These are phyloP conservation scores for Phytopythium chamaehyphon DNA, from an alignment of 352 stramenopile genomes.

Conservation along the genomic window DNA sequence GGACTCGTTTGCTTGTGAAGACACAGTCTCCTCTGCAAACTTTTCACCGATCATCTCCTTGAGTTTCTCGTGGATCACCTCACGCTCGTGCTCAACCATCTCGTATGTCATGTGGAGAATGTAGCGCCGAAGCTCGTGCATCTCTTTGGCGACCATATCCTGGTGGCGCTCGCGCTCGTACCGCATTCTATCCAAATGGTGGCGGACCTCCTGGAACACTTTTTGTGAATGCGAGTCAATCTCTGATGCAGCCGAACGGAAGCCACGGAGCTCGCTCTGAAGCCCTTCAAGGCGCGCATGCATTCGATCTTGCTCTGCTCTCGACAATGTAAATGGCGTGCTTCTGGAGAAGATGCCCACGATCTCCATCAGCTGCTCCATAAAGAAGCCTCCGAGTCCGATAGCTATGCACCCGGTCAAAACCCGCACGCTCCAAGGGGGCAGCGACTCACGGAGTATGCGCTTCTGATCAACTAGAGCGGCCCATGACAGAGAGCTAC, in stretches of 20 bases:
- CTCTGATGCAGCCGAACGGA: slow-evolving; percentile 36
- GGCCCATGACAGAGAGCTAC: neutral
- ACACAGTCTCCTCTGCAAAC: slow-evolving; percentile 2
- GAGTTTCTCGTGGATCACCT: slow-evolving; percentile 37
- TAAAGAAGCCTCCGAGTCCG: slow-evolving; percentile 46
- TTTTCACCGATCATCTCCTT: slow-evolving; percentile 23
- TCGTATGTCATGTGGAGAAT: slow-evolving; percentile 47
- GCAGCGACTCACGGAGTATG: slow-evolving; percentile 14
- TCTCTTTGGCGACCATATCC: slow-evolving; percentile 57
- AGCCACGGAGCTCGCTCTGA: slow-evolving; percentile 48
- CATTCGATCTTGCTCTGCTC: slow-evolving; percentile 39
- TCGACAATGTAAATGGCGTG: slow-evolving; percentile 21
- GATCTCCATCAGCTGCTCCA: slow-evolving; percentile 43
- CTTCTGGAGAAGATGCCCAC: slow-evolving; percentile 26
- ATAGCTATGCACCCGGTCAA: slow-evolving; percentile 33
- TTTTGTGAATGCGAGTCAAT: slow-evolving; percentile 56
- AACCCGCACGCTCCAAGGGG: slow-evolving; percentile 41
- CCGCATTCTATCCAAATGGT: slow-evolving; percentile 43
- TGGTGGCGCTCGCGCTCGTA: slow-evolving; percentile 51
- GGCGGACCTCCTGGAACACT: slow-evolving; percentile 44
- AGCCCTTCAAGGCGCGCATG: slow-evolving; percentile 35
- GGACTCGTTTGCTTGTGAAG: neutral
- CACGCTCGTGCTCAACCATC: slow-evolving; percentile 49
- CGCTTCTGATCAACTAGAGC: slow-evolving; percentile 1
- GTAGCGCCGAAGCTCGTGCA: slow-evolving; percentile 51